A percentile compares a stretch with the other conserved stretches of the same genome.
These are phyloP conservation scores for Ajuga chamaepitys DNA, from an alignment of 257 asterid species.

Conservation along the genomic window DNA sequence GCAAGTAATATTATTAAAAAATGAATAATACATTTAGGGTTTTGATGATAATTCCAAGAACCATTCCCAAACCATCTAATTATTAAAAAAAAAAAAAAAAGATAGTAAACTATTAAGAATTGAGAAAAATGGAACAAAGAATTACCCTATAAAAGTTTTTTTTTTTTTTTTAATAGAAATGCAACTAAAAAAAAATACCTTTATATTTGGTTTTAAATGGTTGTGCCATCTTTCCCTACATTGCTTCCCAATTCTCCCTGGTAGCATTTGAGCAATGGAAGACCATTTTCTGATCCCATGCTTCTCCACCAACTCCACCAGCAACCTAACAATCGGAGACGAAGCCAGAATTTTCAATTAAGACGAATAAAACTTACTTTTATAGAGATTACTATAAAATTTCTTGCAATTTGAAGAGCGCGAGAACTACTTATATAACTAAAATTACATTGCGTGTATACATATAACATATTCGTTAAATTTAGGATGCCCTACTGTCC, in stretches of 20 bases:
- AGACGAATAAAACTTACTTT: too few species aligned
- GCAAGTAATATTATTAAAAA: not conserved
- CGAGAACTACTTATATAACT: too few species aligned
- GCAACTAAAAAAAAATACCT: constrained; percentile 31
- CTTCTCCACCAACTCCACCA: constrained; percentile 52
- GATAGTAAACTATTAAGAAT: not conserved
- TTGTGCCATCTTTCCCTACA: constrained; percentile 89
- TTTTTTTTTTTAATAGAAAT: not conserved
- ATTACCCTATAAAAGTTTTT: not conserved
- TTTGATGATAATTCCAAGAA: not conserved
- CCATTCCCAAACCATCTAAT: too few species aligned
- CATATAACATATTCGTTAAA: too few species aligned
- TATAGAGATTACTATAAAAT: too few species aligned
- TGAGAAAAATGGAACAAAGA: constrained; percentile 19
- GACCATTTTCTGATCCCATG: constrained; percentile 73
- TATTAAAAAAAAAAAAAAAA: not conserved
- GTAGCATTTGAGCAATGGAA: constrained; percentile 52
- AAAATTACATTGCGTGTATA: too few species aligned
- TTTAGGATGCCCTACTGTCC: too few species aligned
- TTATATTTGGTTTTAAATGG: constrained; percentile 70
- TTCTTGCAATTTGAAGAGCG: too few species aligned
- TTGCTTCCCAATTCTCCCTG: constrained; percentile 72
- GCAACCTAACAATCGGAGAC: constrained; percentile 24
- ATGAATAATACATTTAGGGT: not conserved
- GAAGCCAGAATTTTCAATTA: not conserved